phyloP scores from a whole-genome alignment of 2,329 filamentous ascomycete species.

The Cadophora malorum region DNA sequence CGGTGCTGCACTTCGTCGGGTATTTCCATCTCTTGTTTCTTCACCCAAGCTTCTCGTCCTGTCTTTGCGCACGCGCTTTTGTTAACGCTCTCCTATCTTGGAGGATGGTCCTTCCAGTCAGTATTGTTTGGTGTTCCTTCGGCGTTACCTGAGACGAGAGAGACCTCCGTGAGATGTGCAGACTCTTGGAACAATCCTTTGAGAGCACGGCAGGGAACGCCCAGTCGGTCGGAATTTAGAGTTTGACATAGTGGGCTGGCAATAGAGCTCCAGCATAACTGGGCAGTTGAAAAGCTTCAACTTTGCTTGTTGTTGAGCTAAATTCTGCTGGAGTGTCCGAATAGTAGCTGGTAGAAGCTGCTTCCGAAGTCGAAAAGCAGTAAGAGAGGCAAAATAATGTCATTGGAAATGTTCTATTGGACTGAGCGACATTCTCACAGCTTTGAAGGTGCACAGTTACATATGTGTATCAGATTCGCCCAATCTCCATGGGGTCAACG shows the following conservation, averaged over 20 bases:
- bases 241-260: not conserved
- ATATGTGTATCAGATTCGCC: constrained; percentile 12
- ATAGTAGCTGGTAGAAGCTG: not conserved
- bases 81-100: not conserved
- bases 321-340: not conserved
- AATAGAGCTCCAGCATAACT: not conserved
- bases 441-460: constrained; percentile 8
- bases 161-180: not conserved
- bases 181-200: not conserved
- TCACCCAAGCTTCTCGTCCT: not conserved
- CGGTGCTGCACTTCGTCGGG: constrained; percentile 7
- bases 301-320: not conserved
- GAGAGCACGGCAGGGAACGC: not conserved
- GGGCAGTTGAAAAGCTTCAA: constrained; percentile 1
- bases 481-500: not conserved
- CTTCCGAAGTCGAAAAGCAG: not conserved
- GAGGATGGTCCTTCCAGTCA: not conserved
- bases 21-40: not conserved
- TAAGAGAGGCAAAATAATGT: not conserved
- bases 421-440: no score
- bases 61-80: constrained; percentile 5
- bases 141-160: constrained; percentile 13
- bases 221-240: not conserved
- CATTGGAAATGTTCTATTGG: not conserved
- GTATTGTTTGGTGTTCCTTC: not conserved